These are phyloP conservation scores for Monosporascus sp. DNA, from an alignment of 2,329 filamentous ascomycete species.

Conservation along the genomic window DNA sequence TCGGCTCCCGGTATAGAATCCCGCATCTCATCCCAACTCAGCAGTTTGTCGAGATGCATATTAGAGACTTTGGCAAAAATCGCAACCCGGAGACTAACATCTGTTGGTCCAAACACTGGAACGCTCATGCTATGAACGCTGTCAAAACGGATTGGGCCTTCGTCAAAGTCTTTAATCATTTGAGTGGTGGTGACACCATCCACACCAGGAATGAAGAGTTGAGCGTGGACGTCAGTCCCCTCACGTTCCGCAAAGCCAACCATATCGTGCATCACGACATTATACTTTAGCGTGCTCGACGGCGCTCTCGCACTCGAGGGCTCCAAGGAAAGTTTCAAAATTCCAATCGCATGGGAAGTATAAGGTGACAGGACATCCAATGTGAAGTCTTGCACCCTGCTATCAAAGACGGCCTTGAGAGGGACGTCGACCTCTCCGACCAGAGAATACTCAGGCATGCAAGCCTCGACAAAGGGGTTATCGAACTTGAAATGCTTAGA, in stretches of 20 bases:
- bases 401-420: constrained; percentile 87
- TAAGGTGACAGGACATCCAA: constrained; percentile 90
- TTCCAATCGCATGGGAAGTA: constrained; percentile 83
- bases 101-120: constrained; percentile 68
- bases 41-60: constrained; percentile 93
- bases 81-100: constrained; percentile 74
- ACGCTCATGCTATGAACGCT: constrained; percentile 98
- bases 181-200: constrained; percentile 92
- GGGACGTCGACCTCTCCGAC: constrained; percentile 92
- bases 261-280: constrained; percentile 96
- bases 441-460: constrained; percentile 87
- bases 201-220: constrained; percentile 90
- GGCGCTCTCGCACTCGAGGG: constrained; percentile 91
- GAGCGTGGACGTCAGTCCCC: constrained; percentile 90
- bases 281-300: constrained; percentile 91
- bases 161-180: constrained; percentile 90
- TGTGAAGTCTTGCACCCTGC: constrained; percentile 86
- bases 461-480: constrained; percentile 87
- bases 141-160: constrained; percentile 87
- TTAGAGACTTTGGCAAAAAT: constrained; percentile 86
- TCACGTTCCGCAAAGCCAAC: constrained; percentile 92
- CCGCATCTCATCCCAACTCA: constrained; percentile 98
- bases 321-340: constrained; percentile 84
- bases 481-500: constrained; percentile 87
- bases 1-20: constrained; percentile 62